phyloP scores from a whole-genome alignment of 176 grass and related monocot genomes.

The Zizania latifolia region DNA sequence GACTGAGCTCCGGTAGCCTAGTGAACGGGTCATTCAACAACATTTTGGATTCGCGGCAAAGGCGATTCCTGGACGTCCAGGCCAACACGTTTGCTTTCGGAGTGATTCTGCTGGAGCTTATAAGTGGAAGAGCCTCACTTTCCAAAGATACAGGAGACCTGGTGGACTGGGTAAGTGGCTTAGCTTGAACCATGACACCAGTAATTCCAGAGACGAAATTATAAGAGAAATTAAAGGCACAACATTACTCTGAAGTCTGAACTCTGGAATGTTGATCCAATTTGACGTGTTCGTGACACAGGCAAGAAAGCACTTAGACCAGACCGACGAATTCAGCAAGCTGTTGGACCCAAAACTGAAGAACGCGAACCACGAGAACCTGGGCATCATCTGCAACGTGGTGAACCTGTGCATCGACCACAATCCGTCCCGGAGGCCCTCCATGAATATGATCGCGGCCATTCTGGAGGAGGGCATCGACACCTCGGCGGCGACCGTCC shows the following conservation, averaged over 20 bases:
- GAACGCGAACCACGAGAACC: constrained; percentile 54
- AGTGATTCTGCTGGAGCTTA: constrained; percentile 72
- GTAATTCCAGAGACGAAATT: not conserved
- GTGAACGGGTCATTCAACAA: constrained; percentile 41
- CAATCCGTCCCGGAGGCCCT: constrained; percentile 69
- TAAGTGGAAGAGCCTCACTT: constrained; percentile 60
- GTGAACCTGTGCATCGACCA: constrained; percentile 79
- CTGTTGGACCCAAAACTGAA: constrained; percentile 55
- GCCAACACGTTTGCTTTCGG: constrained; percentile 79
- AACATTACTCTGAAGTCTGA: not conserved
- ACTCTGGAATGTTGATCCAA: not conserved
- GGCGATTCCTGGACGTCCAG: constrained; percentile 65
- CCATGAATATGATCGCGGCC: constrained; percentile 71
- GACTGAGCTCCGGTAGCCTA: constrained; percentile 28
- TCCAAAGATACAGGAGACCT: constrained; percentile 55
- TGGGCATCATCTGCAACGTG: constrained; percentile 68
- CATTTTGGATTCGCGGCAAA: constrained; percentile 41
- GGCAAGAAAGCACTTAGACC: constrained; percentile 70
- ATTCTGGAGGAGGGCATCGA: constrained; percentile 81
- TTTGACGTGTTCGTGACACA: constrained; percentile 9
- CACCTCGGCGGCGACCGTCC: constrained; percentile 44
- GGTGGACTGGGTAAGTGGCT: constrained; percentile 62
- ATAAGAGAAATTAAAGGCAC: not conserved
- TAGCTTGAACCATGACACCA: not conserved
- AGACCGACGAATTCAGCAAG: constrained; percentile 48